Base-by-base conservation (phyloP, 2,329 filamentous ascomycete genomes). In the Colletotrichum echinochloae region DNA sequence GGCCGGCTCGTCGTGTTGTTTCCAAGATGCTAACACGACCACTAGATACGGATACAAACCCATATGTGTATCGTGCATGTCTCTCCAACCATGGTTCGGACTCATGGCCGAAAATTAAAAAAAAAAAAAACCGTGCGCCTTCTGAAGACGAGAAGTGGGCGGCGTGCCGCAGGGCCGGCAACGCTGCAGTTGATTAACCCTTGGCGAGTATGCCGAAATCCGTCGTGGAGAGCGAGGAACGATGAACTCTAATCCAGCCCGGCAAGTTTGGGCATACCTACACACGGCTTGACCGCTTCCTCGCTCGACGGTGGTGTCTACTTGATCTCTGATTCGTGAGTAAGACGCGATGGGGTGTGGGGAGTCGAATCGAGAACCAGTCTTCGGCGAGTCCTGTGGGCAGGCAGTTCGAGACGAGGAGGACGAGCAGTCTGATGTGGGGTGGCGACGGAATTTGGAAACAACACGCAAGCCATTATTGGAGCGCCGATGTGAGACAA, bases 381-480 rank as follows among this genome's bases (percentile, higher is more conserved):
- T 66, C 41, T 49, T 41, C 48, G 55, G 48, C 62, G 62, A 48
- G 41, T 44, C 49, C 49, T 66, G 56, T 56, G 18, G 4, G 41
- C 16, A 44, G 41, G 56, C 67, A 70, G 64, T 59, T 70, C 63
- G 57, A 67, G 63, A 70, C 63, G 69, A 71, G 51, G 39, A 69
- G 48, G 48, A 55, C n/a, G 44, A n/a, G 41, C 65, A 41, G 69
- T 63, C 55, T 60, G 65, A 46, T 55, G 69, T 69, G 69, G 69
- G 65, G 69, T 71, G 65, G 69, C 69, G 56, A 71, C 55, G 65
- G 54, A 54, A 54, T 68, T 71, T 71, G 48, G 44, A 57, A 70
- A 68, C 68, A 71, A 65, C 69, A 69, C 69, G 65, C 69, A 71
- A 71, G 69, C 69, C 69, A 69, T 65, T 65, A 68, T 68, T 71